Percentiles rank a stretch among this genome's conserved stretches.
Conservation (phyloP, 83 land plant species). For the Thuja plicata region DNA sequence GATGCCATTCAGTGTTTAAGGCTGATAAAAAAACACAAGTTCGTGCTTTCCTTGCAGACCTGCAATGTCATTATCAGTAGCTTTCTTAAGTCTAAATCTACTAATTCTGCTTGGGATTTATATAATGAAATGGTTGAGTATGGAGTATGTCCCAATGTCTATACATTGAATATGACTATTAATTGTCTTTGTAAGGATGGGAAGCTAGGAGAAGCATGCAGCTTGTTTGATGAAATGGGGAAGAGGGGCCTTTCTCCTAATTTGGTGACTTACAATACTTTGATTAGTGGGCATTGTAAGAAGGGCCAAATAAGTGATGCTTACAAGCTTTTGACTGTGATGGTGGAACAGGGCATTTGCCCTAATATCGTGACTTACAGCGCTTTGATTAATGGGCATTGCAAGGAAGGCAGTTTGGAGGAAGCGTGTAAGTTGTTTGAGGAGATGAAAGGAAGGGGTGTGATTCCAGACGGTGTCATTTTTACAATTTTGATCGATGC, state of each 20-base stretch:
- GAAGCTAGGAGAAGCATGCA: conserved; percentile 21
- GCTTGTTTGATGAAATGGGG: conserved; percentile 30
- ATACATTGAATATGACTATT: conserved; percentile 55
- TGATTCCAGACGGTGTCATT: conserved; percentile 33
- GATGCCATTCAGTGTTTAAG: conserved; percentile 17
- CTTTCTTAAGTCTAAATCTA: not conserved
- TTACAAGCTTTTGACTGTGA: conserved; percentile 31
- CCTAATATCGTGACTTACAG: conserved; percentile 57
- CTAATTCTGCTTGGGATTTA: not conserved
- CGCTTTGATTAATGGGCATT: conserved; percentile 52
- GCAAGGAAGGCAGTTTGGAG: conserved; percentile 37
- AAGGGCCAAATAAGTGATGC: conserved; percentile 32
- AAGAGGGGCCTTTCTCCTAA: conserved; percentile 10
- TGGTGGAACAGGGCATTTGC: conserved; percentile 40
- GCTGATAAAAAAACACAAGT: conserved; percentile 3
- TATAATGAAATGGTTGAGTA: conserved; percentile 37
- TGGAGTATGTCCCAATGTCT: conserved; percentile 41
- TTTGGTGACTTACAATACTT: conserved; percentile 32
- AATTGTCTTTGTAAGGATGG: conserved; percentile 57
- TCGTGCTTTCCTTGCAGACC: not conserved
- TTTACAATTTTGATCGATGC: conserved; percentile 42
- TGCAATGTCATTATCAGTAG: conserved; percentile 8
- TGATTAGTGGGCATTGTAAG: conserved; percentile 28
- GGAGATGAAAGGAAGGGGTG: conserved; percentile 50
- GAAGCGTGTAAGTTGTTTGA: conserved; percentile 47